Base-by-base conservation (phyloP, 2,329 filamentous ascomycete genomes). In the Cladophialophora immunda region DNA sequence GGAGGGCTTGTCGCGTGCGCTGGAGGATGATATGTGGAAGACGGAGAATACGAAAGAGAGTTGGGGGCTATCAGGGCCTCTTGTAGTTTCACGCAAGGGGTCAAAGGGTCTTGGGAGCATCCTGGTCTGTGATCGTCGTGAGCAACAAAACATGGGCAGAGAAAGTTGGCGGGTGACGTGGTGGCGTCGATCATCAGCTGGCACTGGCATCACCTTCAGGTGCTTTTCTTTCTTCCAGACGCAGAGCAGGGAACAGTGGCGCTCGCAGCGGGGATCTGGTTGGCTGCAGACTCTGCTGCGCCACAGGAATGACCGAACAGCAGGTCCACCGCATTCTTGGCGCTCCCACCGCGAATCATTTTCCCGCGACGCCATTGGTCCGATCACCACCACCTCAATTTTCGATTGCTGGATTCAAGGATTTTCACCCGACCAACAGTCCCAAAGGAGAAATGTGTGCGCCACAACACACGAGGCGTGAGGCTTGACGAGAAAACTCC, bases 331-430 rank as follows among this genome's bases (percentile, higher is more conserved):
- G 2, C 1, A 1, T 1, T 50, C 45, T 50, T 50, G 19, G 45
- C 45, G 19, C 8, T n/a, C 22, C 9, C 41, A 6, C 36, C 36
- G 13, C 15, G 7, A 19, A 2, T 45, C 9, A 45, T 19, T 13
- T 8, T 45, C 38, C 17, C 2, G 45, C 13, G 45, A 25, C 45
- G 22, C 45, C 45, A 50, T 50, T 50, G 19, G 45, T 4, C 22
- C 45, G 45, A 50, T 50, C 19, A 4, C 9, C 45, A 59, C 41
- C 36, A 29, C 58, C 34, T 61, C 58, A 54, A 17, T 38, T 61
- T 53, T 11, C 45, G 29, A 19, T 54, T 8, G 52, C 32, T n/a
- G 38, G 15, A 19, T 50, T 34, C 57, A 59, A 52, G 57, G 52
- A 59, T 45, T 59, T 30, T 34, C 57, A 34, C 17, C 27, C n/a